Conservation (phyloP, 768 basidiomycete genomes). For the Boletus edulis region DNA sequence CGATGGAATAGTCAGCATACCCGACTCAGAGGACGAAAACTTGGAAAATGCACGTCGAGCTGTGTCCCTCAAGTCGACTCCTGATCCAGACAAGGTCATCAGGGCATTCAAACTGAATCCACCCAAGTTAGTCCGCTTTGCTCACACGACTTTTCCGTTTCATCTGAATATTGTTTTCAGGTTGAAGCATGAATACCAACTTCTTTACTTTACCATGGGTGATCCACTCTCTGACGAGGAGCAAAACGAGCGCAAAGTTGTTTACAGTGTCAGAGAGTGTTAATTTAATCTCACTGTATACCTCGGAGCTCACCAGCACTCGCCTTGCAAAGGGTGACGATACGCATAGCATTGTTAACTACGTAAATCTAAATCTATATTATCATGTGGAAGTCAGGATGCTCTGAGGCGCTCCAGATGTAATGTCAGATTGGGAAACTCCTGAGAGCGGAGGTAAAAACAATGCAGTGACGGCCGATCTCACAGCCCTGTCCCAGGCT, state of each 20-base stretch:
- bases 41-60: constrained; percentile 1
- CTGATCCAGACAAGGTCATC: constrained; percentile 37
- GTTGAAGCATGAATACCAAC: constrained; percentile 63
- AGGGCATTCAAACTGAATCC: constrained; percentile 50
- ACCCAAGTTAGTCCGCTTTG: constrained; percentile 37
- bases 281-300: constrained; percentile 10
- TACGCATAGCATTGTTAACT: background rate
- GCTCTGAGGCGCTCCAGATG: constrained; percentile 33
- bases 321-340: background rate
- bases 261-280: constrained; percentile 46
- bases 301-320: background rate
- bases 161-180: constrained; percentile 9
- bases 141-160: background rate
- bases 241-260: constrained; percentile 45
- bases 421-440: constrained; percentile 2
- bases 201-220: constrained; percentile 77
- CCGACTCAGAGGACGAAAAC: constrained; percentile 15
- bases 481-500: constrained; percentile 81
- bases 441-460: constrained; percentile 55
- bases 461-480: constrained; percentile 69
- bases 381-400: constrained; percentile 42
- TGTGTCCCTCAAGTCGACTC: background rate
- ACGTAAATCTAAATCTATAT: background rate
- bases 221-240: constrained; percentile 57
- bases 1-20: constrained; percentile 26